Conservation (phyloP, 768 basidiomycete species). For the Candolleomyces efflorescens region DNA sequence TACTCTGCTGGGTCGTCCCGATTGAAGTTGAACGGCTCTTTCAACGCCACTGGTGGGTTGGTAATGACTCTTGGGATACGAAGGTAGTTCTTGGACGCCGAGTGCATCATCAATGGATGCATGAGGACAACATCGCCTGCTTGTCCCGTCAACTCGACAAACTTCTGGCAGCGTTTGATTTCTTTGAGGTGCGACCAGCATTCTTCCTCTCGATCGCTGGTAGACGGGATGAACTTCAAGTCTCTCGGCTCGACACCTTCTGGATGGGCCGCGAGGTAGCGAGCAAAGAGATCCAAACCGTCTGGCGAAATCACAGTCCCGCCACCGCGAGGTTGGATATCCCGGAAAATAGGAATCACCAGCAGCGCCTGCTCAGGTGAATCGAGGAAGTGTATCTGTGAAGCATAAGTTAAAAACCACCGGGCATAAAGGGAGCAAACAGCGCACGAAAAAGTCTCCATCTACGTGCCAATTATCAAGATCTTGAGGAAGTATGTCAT, state of each 20-base stretch:
- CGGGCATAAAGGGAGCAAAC: neutral
- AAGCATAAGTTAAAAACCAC: neutral
- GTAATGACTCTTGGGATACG: slow-evolving; percentile 58
- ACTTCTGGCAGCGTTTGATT: slow-evolving; percentile 35
- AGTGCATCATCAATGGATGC: slow-evolving; percentile 64
- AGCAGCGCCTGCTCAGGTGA: slow-evolving; percentile 63
- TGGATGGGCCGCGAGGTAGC: slow-evolving; percentile 47
- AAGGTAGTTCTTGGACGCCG: slow-evolving; percentile 55
- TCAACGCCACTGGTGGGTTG: slow-evolving; percentile 57
- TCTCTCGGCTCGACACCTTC: slow-evolving; percentile 46
- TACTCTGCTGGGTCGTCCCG: slow-evolving; percentile 41
- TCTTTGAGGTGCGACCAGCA: slow-evolving; percentile 43
- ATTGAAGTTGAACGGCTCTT: slow-evolving; percentile 50
- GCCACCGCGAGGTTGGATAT: slow-evolving; percentile 51
- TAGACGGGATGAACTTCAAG: slow-evolving; percentile 44
- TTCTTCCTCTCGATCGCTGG: slow-evolving; percentile 28
- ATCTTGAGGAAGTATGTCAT: slow-evolving; percentile 33
- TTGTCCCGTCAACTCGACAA: slow-evolving; percentile 56
- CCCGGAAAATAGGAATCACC: slow-evolving; percentile 57
- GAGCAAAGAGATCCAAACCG: slow-evolving; percentile 45
- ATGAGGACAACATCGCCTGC: slow-evolving; percentile 61
- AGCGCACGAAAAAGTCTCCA: slow-evolving; percentile 50
- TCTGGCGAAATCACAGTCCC: slow-evolving; percentile 60
- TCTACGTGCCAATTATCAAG: slow-evolving; percentile 65
- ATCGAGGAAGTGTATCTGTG: slow-evolving; percentile 55